These are phyloP conservation scores for Erucastrum elatum DNA, from an alignment of 345 rosid genomes.

Conservation along the genomic window DNA sequence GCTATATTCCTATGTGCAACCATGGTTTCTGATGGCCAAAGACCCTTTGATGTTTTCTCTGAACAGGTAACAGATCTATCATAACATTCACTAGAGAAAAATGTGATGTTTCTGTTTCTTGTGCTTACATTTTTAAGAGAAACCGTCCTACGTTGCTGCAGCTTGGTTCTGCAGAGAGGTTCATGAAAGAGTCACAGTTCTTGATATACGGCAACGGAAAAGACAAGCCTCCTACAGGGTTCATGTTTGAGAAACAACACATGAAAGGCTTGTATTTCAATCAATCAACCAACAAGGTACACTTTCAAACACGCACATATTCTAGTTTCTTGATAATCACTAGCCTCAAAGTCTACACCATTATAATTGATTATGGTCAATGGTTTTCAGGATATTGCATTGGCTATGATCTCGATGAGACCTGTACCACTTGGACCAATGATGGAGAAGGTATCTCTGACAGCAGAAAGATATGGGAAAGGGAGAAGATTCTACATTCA, in stretches of 20 bases:
- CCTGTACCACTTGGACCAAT: constrained; percentile 85
- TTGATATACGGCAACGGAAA: constrained; percentile 82
- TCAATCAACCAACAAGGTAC: constrained; percentile 88
- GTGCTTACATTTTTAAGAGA: not conserved
- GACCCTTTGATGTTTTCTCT: constrained; percentile 90
- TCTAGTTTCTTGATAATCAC: not conserved
- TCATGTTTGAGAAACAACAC: constrained; percentile 91
- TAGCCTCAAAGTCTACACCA: too few species aligned
- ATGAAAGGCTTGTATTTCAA: constrained; percentile 92
- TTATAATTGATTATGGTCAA: not conserved
- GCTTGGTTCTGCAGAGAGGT: constrained; percentile 94
- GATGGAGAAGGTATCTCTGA: constrained; percentile 73
- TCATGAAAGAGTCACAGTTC: constrained; percentile 83
- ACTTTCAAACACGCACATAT: not conserved
- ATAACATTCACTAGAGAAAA: not conserved
- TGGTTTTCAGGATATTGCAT: constrained; percentile 75
- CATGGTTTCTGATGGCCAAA: constrained; percentile 86
- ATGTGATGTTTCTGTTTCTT: not conserved
- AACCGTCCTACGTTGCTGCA: constrained; percentile 37
- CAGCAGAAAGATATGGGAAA: constrained; percentile 66
- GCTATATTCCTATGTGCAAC: constrained; percentile 86
- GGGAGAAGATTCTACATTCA: constrained; percentile 81
- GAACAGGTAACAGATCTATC: constrained; percentile 59
- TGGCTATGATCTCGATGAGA: constrained; percentile 96
- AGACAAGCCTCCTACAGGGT: constrained; percentile 85